Percentiles rank a stretch among this genome's conserved stretches.
These are phyloP conservation scores for Rutstroemia sydowiana DNA, from an alignment of 2,329 filamentous ascomycete species.

Conservation along the genomic window DNA sequence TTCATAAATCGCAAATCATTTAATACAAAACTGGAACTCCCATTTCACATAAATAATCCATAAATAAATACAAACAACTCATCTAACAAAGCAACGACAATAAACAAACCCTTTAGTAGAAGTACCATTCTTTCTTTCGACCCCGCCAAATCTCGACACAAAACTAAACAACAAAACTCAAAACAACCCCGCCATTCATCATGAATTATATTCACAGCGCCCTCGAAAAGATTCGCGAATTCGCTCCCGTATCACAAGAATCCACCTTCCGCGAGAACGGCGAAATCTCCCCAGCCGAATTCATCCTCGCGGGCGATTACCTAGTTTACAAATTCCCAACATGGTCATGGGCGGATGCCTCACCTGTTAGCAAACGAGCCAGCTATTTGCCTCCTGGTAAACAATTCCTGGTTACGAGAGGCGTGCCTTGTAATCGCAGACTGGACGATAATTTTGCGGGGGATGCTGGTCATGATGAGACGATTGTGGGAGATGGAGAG, in stretches of 20 bases:
- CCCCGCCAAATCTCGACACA: constrained; percentile 6
- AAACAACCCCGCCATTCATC: constrained; percentile 9
- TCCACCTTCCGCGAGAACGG: constrained; percentile 92
- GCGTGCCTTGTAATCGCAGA: constrained; percentile 86
- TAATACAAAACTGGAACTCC: background rate
- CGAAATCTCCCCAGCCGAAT: constrained; percentile 96
- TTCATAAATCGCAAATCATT: background rate
- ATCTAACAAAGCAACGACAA: background rate
- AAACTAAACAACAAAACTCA: too few species aligned
- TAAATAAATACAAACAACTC: background rate
- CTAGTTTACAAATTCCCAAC: constrained; percentile 98
- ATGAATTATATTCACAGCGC: constrained; percentile 94
- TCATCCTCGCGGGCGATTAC: constrained; percentile 91
- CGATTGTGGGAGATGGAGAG: constrained; percentile 74
- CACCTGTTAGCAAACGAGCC: constrained; percentile 70
- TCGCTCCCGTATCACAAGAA: constrained; percentile 80
- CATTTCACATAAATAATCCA: too few species aligned
- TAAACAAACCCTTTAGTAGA: background rate
- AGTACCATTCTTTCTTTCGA: background rate
- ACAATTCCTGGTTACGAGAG: constrained; percentile 91
- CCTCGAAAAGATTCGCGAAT: constrained; percentile 86
- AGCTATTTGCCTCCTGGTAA: constrained; percentile 79
- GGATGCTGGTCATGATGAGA: constrained; percentile 78
- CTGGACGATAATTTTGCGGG: constrained; percentile 92
- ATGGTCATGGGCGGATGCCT: constrained; percentile 92